These are phyloP conservation scores for Pilasporangium apinafurcum DNA, from an alignment of 352 stramenopile species.

Conservation along the genomic window DNA sequence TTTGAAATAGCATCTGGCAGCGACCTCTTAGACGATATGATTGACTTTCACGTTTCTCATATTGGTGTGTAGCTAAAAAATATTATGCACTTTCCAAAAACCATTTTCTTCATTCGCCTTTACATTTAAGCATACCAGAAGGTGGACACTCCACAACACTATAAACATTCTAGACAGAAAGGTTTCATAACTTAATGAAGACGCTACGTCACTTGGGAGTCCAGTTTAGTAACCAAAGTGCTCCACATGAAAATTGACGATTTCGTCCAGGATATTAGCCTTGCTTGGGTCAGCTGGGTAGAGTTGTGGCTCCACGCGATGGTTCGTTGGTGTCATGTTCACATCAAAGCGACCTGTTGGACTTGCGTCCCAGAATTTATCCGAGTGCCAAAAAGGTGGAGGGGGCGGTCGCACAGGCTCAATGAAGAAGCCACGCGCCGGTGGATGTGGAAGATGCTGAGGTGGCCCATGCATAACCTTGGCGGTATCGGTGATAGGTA, in stretches of 20 bases:
- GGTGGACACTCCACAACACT: neutral
- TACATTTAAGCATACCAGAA: constrained; percentile 1
- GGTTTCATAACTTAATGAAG: neutral
- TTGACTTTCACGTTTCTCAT: constrained; percentile 33
- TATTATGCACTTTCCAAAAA: neutral
- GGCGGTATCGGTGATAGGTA: no score
- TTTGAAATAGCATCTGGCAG: no score
- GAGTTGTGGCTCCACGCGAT: neutral
- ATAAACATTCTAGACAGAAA: neutral
- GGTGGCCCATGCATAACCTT: neutral
- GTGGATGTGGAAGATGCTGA: neutral
- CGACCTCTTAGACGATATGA: constrained; percentile 35
- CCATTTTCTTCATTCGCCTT: neutral
- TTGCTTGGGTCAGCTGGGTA: constrained; percentile 14
- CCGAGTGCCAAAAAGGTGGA: constrained; percentile 3
- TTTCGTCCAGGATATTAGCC: constrained; percentile 32
- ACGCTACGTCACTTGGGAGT: constrained; percentile 4
- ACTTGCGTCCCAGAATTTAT: constrained; percentile 9
- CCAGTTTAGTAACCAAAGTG: constrained; percentile 16
- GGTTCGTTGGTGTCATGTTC: no score
- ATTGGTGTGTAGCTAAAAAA: constrained; percentile 2
- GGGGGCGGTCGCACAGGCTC: no score
- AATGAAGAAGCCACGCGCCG: neutral
- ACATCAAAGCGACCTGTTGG: no score
- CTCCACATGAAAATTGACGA: constrained; percentile 41